phyloP scores from a whole-genome alignment of 306 rosid species.

The Morella rubra region DNA sequence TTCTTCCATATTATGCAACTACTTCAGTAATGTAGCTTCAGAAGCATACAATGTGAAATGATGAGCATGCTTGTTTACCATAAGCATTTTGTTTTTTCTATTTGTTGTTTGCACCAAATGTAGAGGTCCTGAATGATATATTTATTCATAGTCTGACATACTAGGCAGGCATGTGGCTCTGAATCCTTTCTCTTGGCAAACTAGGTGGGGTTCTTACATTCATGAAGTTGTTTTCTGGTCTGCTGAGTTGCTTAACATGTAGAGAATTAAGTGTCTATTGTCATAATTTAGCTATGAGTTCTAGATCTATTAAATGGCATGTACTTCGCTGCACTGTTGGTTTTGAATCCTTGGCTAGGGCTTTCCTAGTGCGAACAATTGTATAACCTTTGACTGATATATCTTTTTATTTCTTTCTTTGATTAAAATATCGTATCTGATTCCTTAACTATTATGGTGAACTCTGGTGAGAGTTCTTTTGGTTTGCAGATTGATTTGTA shows the following conservation, averaged over 20 bases:
- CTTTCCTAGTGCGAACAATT: not conserved
- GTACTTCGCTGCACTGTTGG: not conserved
- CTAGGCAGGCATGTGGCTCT: not conserved
- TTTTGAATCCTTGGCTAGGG: not conserved
- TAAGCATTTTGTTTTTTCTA: not conserved
- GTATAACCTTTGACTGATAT: not conserved
- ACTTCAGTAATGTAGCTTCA: not conserved
- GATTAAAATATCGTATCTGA: not conserved
- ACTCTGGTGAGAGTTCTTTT: not conserved
- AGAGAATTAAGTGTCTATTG: not conserved
- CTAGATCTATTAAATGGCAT: not conserved
- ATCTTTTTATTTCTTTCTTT: not conserved
- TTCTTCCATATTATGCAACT: not conserved
- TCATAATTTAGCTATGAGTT: not conserved
- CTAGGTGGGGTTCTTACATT: not conserved
- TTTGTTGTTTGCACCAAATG: not conserved
- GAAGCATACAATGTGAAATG: not conserved
- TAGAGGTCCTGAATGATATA: not conserved
- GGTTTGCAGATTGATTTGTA: slow-evolving; percentile 21
- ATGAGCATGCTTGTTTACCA: not conserved
- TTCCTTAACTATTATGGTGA: not conserved
- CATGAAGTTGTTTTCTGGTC: not conserved
- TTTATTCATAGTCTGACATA: not conserved
- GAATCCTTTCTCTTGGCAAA: not conserved
- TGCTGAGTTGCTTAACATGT: not conserved